Evolutionary conservation across 345 rosid genomes (phyloP).

Genomic region (Lumnitzera littorea): DNA sequence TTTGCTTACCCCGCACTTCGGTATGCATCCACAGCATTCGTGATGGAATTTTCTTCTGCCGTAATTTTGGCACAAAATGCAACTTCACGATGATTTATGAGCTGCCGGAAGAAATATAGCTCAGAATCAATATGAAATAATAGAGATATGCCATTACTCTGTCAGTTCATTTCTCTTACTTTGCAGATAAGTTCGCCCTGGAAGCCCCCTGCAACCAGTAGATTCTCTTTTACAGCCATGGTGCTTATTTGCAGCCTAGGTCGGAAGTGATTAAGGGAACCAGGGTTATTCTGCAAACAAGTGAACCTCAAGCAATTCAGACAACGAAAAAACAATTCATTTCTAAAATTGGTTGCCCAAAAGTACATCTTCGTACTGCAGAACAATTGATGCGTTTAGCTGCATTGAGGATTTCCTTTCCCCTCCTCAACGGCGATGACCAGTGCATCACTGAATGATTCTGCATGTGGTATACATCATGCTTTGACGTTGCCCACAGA

Average conservation of each 20-base stretch:
- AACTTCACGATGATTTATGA: conserved; percentile 45
- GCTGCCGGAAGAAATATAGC: conserved; percentile 19
- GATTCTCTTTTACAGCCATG: conserved; percentile 35
- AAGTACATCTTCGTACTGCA: background rate
- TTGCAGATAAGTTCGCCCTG: conserved; percentile 51
- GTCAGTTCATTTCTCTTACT: conserved; percentile 15
- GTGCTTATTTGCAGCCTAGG: conserved; percentile 44
- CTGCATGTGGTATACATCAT: background rate
- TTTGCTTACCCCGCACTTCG: conserved; percentile 3
- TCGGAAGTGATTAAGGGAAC: conserved; percentile 39
- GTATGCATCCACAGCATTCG: conserved; percentile 66
- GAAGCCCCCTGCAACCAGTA: conserved; percentile 48
- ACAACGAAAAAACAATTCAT: background rate
- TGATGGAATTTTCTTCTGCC: conserved; percentile 55
- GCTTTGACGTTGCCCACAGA: conserved; percentile 1
- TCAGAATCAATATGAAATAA: background rate
- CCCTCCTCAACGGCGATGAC: background rate
- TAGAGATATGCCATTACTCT: no score
- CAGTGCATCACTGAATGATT: conserved; percentile 3
- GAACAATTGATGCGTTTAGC: background rate
- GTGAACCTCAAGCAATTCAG: conserved; percentile 3
- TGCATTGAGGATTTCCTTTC: background rate
- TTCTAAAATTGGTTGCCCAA: background rate
- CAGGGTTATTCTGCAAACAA: conserved; percentile 38
- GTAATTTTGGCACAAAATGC: conserved; percentile 55